Conservation (phyloP, 371 early-diverging fungal species). For the Mortierella sp. region DNA sequence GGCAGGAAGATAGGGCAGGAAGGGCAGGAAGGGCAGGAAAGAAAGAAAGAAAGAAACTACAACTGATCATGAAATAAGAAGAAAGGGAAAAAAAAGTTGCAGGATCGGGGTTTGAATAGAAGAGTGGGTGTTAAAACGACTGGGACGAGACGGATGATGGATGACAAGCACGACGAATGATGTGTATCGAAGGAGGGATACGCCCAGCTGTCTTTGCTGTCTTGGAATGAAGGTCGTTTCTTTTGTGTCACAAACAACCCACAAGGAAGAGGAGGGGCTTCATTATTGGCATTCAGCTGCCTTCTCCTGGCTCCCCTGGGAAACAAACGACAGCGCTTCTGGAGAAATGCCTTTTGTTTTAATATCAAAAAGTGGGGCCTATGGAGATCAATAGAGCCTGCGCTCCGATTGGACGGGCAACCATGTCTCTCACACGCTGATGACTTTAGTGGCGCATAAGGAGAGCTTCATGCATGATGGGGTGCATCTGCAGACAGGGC, state of each 20-base stretch:
- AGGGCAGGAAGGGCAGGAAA: background rate
- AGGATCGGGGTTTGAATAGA: background rate
- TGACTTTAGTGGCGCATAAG: too few species aligned
- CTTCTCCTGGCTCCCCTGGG: too few species aligned
- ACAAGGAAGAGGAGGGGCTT: too few species aligned
- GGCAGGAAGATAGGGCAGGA: background rate
- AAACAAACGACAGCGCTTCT: too few species aligned
- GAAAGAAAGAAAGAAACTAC: background rate
- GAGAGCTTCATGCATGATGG: too few species aligned
- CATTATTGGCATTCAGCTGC: too few species aligned
- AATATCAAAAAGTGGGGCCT: background rate
- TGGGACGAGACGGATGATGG: background rate
- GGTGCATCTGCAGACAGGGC: too few species aligned
- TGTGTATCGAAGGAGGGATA: background rate
- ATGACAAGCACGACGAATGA: background rate
- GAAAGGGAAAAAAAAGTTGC: background rate
- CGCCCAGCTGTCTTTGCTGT: too few species aligned
- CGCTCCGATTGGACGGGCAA: background rate
- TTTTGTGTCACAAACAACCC: too few species aligned
- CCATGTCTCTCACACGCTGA: background rate
- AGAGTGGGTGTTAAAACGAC: background rate
- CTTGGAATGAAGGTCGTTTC: too few species aligned
- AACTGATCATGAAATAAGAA: too few species aligned
- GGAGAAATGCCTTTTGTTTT: background rate
- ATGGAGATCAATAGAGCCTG: background rate